Base-by-base conservation (phyloP, 805 yeast genomes). In the Saturnispora mendoncae region DNA sequence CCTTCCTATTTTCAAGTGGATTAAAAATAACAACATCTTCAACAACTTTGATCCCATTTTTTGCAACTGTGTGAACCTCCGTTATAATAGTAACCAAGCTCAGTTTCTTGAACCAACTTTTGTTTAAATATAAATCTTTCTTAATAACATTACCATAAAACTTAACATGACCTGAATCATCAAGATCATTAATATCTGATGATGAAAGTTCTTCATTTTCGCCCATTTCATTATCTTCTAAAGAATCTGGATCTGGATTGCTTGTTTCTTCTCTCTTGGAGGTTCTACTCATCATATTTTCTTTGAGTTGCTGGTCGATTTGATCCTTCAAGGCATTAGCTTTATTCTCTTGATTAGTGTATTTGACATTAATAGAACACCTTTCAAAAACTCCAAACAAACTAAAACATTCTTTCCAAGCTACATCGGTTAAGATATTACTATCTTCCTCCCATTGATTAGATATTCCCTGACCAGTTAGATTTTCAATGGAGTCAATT, bases 61-160 rank as follows among this genome's bases (percentile, higher is more conserved):
- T 38, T 2, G 41, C 41, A 32, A 33, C 41, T 13, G 41, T 38
- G n/a, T 38, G 41, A 6, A 38, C 36, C 21, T 38, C 41, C 2
- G 41, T 38, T 18, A 31, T 27, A 19, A 38, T 19, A 4, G 35
- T n/a, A 3, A 27, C 36, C 20, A 38, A 18, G 14, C 14, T 31
- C 14, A 38, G 20, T 19, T 32, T 31, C 15, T 32, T 38, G 20
- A 38, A 38, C 41, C 41, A 38, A 25, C 36, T 24, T 13, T 38
- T 32, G 4, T 31, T 31, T 7, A 31, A 18, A 13, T 38, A 38
- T 7, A 38, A 12, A n/a, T 38, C 41, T 31, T 38, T 38, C 9
- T n/a, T 20, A 19, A 38, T 38, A 9, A 32, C 31, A 4, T 21
- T 38, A 21, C 36, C 41, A 32, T 38, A 38, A 15, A 38, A 25